These are phyloP conservation scores for Coemansia sp. DNA, from an alignment of 192 early-diverging fungal genomes.

Conservation along the genomic window DNA sequence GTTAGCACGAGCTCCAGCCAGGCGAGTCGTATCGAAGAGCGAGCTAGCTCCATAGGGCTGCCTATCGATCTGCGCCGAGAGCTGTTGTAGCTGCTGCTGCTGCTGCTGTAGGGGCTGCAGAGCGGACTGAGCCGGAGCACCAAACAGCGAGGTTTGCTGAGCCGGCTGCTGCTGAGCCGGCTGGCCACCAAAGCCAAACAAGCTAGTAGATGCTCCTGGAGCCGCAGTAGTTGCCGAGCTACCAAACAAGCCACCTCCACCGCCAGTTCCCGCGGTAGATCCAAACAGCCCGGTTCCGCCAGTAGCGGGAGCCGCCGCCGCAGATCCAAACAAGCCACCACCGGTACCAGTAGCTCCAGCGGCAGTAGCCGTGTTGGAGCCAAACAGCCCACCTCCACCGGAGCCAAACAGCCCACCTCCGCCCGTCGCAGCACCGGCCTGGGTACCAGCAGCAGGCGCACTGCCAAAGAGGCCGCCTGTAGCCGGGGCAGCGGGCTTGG, in stretches of 20 bases:
- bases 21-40: slow-evolving; percentile 62
- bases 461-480: slow-evolving; percentile 14
- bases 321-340: slow-evolving; percentile 15
- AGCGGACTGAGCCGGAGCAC: neutral
- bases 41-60: slow-evolving; percentile 87
- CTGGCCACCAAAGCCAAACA: slow-evolving; percentile 18
- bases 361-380: slow-evolving; percentile 18
- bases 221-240: neutral
- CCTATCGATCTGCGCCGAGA: slow-evolving; percentile 76
- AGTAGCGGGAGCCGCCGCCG: slow-evolving; percentile 10
- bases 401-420: slow-evolving; percentile 15
- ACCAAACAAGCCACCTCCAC: slow-evolving; percentile 13
- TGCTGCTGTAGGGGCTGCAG: slow-evolving; percentile 8
- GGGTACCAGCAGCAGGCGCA: slow-evolving; percentile 15
- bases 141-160: slow-evolving; percentile 37
- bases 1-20: slow-evolving; percentile 4
- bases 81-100: slow-evolving; percentile 22
- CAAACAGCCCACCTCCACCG: slow-evolving; percentile 2
- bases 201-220: slow-evolving; percentile 4
- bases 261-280: neutral
- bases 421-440: neutral
- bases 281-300: slow-evolving; percentile 28
- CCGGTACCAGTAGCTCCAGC: slow-evolving; percentile 13
- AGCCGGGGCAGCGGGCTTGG: neutral
- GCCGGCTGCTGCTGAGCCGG: slow-evolving; percentile 11